A percentile compares a stretch with the other conserved stretches of the same genome.
These are phyloP conservation scores for Cordyceps fumosorosea DNA, from an alignment of 2,329 filamentous ascomycete genomes.

Conservation along the genomic window DNA sequence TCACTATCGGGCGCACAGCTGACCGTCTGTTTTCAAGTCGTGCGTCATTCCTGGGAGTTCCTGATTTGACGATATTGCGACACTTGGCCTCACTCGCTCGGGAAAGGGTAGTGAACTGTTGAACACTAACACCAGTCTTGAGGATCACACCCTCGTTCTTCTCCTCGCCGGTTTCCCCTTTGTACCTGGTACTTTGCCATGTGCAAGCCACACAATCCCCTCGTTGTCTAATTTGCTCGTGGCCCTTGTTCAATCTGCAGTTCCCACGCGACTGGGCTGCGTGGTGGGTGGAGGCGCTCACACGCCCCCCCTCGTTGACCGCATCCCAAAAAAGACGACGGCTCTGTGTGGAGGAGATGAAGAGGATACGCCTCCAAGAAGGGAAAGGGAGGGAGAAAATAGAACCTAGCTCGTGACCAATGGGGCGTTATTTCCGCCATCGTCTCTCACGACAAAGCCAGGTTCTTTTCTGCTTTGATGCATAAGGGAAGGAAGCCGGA, in stretches of 20 bases:
- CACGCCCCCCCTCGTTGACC: not conserved
- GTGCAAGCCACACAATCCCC: not conserved
- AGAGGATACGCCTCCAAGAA: not conserved
- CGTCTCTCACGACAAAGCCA: not conserved
- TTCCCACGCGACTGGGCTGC: conserved; percentile 9
- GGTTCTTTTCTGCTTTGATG: not conserved
- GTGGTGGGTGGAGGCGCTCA: not conserved
- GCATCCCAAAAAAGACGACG: not conserved
- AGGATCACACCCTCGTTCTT: not conserved
- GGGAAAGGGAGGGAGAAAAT: not conserved
- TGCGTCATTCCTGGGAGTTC: not conserved
- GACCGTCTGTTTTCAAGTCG: too few species aligned
- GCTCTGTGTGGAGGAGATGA: not conserved
- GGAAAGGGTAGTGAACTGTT: not conserved
- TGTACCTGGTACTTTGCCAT: conserved; percentile 10
- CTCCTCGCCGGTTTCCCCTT: not conserved
- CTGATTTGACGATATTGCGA: not conserved
- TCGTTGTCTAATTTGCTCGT: not conserved
- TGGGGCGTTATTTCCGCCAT: not conserved
- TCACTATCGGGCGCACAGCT: too few species aligned
- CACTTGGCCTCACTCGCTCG: not conserved
- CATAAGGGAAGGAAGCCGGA: not conserved
- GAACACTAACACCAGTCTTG: not conserved
- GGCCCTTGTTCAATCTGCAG: not conserved
- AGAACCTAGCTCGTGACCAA: not conserved